Conservation (phyloP, 1,139 yeast genomes). For the Lodderomyces pseudojiufengensis region DNA sequence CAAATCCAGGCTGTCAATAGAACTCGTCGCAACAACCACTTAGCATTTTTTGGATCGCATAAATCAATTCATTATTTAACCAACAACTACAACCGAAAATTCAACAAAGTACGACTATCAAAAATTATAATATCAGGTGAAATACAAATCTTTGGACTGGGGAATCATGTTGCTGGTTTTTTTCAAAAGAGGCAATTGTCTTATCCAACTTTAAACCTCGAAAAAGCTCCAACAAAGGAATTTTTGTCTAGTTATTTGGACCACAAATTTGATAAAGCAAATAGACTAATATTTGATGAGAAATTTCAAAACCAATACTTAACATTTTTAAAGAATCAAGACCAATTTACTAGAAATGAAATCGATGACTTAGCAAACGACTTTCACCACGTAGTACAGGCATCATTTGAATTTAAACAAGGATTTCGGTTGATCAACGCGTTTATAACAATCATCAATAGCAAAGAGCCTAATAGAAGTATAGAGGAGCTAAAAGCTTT, state of each 20-base stretch:
- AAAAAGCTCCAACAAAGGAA: slow-evolving; percentile 3
- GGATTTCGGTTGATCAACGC: slow-evolving; percentile 1
- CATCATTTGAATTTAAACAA: slow-evolving; percentile 7
- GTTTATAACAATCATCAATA: background rate
- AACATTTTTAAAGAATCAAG: slow-evolving; percentile 6
- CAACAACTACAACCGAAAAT: too few relatives aligned
- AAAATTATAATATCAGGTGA: too few relatives aligned
- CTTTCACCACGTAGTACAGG: slow-evolving; percentile 6
- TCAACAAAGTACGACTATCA: too few relatives aligned
- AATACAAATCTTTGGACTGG: too few relatives aligned
- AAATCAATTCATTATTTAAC: too few relatives aligned
- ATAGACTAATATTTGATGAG: slow-evolving; percentile 14
- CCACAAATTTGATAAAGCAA: slow-evolving; percentile 14
- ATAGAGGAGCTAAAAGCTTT: too few relatives aligned
- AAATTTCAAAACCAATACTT: slow-evolving; percentile 13
- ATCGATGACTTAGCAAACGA: slow-evolving; percentile 11
- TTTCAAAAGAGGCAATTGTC: too few relatives aligned
- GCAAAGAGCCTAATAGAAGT: too few relatives aligned
- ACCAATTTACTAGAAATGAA: slow-evolving; percentile 12
- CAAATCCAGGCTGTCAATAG: too few relatives aligned
- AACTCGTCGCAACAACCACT: too few relatives aligned
- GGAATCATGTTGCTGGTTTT: too few relatives aligned
- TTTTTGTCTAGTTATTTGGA: slow-evolving; percentile 7
- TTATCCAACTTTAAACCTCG: slow-evolving; percentile 2
- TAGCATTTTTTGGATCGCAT: too few relatives aligned